Evolutionary conservation across 352 stramenopile species (phyloP), one percentile per base, ranked within the genome.

Genomic region (Phytophthora pluvialis): DNA sequence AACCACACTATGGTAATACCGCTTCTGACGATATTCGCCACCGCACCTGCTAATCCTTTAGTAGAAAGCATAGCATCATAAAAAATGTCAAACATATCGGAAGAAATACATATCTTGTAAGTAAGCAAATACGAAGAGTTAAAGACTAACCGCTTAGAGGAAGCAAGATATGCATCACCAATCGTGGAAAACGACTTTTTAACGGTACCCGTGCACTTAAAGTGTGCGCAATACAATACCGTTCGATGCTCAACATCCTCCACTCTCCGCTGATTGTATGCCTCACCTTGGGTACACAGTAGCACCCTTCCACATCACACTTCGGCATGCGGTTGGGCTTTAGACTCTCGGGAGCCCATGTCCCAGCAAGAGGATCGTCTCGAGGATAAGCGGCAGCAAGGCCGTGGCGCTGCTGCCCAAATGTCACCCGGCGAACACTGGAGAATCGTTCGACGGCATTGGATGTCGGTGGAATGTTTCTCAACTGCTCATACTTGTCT

Each of bases 201-300:
- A 9, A 3, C 28, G 4, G 28, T 6, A 5, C 52, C 39, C 10
- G 28, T 26, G 16, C 40, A 60, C 18, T 45, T 28, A 52, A 45
- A 60, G 1, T 6, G 5, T 42, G 9, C 55, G 13, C 50, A 56
- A 32, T 55, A 43, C 55, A 64, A 9, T 49, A 55, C 35, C 26
- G 44, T 63, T 39, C 12, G 13, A 15, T 50, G 44, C 4, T 54
- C 33, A 12, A 63, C 55, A 11, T 63, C 55, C 15, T 60, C 40
- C 0, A 44, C 40, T n/a, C 15, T 35, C 2, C 29, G 40, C 26
- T 44, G n/a, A 3, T 43, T 51, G 39, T 60, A 60, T 10, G 21
- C 1, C 11, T 52, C 6, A 61, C 40, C 7, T 28, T 61, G 2
- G 31, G 53, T 1, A 31, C 42, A 29, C 40, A 61, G 9, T 1